Conservation (phyloP, 805 yeast species). For the Schwanniomyces yamadae region DNA sequence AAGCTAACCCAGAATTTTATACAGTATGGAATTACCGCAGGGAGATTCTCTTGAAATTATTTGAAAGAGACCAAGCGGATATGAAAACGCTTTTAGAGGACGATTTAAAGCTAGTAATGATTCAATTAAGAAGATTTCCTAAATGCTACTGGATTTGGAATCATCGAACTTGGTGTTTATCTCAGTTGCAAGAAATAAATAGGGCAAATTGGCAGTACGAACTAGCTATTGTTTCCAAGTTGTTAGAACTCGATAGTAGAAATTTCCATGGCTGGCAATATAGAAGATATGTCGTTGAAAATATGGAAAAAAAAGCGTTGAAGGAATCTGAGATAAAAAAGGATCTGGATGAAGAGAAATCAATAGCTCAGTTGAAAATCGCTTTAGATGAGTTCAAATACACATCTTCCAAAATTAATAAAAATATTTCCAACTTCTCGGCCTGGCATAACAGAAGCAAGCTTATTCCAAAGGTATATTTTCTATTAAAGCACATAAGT, state of each 20-base stretch:
- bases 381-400: conserved; percentile 62
- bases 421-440: conserved; percentile 86
- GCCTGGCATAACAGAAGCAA: conserved; percentile 93
- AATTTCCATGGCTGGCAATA: conserved; percentile 97
- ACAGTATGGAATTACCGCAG: conserved; percentile 89
- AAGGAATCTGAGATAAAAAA: not conserved
- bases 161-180: conserved; percentile 81
- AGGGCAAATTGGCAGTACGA: conserved; percentile 69
- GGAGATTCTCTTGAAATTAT: conserved; percentile 51
- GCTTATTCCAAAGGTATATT: conserved; percentile 55
- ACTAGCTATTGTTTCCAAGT: conserved; percentile 62
- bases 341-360: conserved; percentile 2
- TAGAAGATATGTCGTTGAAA: conserved; percentile 65
- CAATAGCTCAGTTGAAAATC: conserved; percentile 21
- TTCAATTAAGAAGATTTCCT: conserved; percentile 63
- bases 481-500: conserved; percentile 7
- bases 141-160: conserved; percentile 98
- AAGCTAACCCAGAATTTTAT: conserved; percentile 80
- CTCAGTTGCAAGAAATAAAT: conserved; percentile 42
- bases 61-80: conserved; percentile 14
- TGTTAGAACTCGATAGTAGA: conserved; percentile 72
- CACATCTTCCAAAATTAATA: conserved; percentile 75
- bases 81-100: conserved; percentile 31
- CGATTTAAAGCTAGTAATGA: conserved; percentile 64
- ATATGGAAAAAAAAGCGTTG: conserved; percentile 24